A percentile compares a stretch with the other conserved stretches of the same genome.
Conservation (phyloP, 139 green algal genomes). For the Protoeuglena noctilucae region DNA sequence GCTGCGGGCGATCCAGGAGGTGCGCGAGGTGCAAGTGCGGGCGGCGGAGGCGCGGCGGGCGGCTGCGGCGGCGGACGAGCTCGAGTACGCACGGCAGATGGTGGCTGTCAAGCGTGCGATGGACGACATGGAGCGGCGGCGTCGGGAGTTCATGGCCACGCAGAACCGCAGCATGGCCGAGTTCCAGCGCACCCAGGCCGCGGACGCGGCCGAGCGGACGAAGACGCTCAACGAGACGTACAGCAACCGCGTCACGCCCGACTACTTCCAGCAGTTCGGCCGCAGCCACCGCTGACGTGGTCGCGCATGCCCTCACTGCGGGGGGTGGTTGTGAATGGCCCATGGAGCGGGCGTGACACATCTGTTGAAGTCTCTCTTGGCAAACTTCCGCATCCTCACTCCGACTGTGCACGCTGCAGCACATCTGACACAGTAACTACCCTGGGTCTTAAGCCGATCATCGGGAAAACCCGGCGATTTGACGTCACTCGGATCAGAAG, state of each 20-base stretch:
- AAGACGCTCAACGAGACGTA: neutral
- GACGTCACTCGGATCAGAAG: too few relatives aligned
- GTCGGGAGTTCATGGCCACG: neutral
- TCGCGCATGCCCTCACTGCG: neutral
- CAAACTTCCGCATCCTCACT: too few relatives aligned
- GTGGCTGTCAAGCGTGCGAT: too few relatives aligned
- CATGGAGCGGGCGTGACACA: too few relatives aligned
- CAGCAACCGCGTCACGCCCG: neutral
- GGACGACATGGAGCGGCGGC: too few relatives aligned
- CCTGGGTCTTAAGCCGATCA: too few relatives aligned
- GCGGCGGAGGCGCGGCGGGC: too few relatives aligned
- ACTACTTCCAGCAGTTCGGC: neutral
- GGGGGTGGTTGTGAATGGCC: too few relatives aligned
- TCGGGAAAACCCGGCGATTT: too few relatives aligned
- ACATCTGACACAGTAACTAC: too few relatives aligned
- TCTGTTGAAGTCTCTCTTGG: too few relatives aligned
- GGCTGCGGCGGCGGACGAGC: neutral
- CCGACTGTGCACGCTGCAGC: too few relatives aligned
- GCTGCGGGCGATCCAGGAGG: neutral
- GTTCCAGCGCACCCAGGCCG: neutral
- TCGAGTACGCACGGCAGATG: neutral
- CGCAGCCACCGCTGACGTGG: neutral
- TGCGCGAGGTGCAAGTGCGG: neutral
- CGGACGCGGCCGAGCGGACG: neutral
- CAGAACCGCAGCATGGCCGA: neutral